A percentile compares a stretch with the other conserved stretches of the same genome.
Conservation (phyloP, 768 basidiomycete species). For the Suillus brevipes region DNA sequence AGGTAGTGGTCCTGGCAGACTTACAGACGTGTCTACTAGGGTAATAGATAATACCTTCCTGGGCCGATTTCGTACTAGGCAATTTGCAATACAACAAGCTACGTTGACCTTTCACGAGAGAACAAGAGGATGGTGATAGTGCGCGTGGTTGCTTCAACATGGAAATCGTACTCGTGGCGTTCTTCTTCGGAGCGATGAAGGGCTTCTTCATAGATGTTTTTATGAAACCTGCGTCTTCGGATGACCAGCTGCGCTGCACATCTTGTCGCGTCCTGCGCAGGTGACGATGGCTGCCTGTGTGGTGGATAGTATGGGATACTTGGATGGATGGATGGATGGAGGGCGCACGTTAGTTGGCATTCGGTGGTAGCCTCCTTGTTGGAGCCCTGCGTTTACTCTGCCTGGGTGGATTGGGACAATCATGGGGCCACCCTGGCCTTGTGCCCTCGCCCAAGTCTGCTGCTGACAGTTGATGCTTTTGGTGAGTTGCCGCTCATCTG, state of each 20-base stretch:
- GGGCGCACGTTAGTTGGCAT: slow-evolving; percentile 73
- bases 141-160: slow-evolving; percentile 91
- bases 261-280: slow-evolving; percentile 94
- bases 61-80: no score
- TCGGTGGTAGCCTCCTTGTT: slow-evolving; percentile 87
- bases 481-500: slow-evolving; percentile 85
- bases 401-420: slow-evolving; percentile 46
- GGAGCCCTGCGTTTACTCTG: slow-evolving; percentile 65
- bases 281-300: slow-evolving; percentile 79
- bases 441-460: slow-evolving; percentile 53
- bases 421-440: slow-evolving; percentile 39
- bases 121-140: slow-evolving; percentile 64
- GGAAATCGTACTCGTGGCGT: slow-evolving; percentile 98
- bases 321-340: neutral
- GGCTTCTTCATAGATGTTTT: slow-evolving; percentile 96
- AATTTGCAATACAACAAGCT: no score
- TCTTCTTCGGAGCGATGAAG: slow-evolving; percentile 96
- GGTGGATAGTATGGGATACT: slow-evolving; percentile 5
- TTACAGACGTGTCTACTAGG: no score
- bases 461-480: slow-evolving; percentile 71
- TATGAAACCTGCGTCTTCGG: slow-evolving; percentile 93
- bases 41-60: no score
- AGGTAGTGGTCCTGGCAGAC: no score
- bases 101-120: no score
- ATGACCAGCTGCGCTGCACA: slow-evolving; percentile 93